Evolutionary conservation across 495 filamentous ascomycete species (phyloP).

Genomic region (Lichina pygmaea): DNA sequence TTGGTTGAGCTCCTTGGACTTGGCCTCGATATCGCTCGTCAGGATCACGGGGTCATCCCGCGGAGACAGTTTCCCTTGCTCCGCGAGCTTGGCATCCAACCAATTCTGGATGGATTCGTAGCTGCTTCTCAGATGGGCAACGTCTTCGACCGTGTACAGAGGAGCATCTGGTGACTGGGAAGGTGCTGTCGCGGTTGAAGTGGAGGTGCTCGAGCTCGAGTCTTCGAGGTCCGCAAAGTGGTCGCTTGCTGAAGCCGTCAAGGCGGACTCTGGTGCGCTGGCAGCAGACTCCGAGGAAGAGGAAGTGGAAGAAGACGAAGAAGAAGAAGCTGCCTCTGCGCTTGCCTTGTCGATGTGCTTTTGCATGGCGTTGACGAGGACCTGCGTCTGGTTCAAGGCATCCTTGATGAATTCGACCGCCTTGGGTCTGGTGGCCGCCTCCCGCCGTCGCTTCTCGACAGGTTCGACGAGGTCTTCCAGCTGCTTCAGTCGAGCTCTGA

Average conservation of each 20-base stretch:
- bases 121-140: conserved; percentile 23
- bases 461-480: conserved; percentile 45
- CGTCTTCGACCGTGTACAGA: conserved; percentile 30
- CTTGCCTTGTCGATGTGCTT: conserved; percentile 16
- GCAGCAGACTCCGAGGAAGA: conserved; percentile 16
- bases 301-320: conserved; percentile 15
- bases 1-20: conserved; percentile 32
- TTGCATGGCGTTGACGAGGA: conserved; percentile 21
- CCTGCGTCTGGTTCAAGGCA: conserved; percentile 28
- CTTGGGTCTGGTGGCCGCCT: conserved; percentile 35
- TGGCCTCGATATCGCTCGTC: conserved; percentile 8
- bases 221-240: conserved; percentile 36
- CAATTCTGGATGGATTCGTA: conserved; percentile 5
- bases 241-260: conserved; percentile 6
- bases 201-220: conserved; percentile 13
- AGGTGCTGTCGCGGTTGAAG: conserved; percentile 13
- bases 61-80: conserved; percentile 2
- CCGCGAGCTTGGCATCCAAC: conserved; percentile 7
- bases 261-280: conserved; percentile 1
- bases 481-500: conserved; percentile 43
- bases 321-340: conserved; percentile 19
- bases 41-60: conserved; percentile 2
- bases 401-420: conserved; percentile 34
- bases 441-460: conserved; percentile 37
- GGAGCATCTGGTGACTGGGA: conserved; percentile 18